Base-by-base conservation (phyloP, 2,329 filamentous ascomycete species). In the Aureobasidium leucospermi region DNA sequence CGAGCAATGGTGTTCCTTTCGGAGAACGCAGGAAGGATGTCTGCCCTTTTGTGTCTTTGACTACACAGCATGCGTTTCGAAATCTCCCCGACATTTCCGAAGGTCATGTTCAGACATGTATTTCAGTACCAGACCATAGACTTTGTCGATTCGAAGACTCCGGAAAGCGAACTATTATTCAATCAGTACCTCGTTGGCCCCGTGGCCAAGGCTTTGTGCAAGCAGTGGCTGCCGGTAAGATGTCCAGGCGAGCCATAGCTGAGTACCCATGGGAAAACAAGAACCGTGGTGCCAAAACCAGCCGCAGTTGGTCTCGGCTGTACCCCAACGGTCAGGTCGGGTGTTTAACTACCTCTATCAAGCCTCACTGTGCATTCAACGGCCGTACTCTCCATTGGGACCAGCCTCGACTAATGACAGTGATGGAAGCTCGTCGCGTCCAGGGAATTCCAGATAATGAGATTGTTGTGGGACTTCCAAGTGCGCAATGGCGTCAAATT, bases 391-490 rank as follows among this genome's bases (percentile, higher is more conserved):
- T 90, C 6, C 89, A 94, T 68, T 92, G 86, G 83, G 67, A 75
- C 0, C 79, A 92, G 63, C 74, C 81, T 16, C 78, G 90, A 0
- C 71, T 79, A 0, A 65, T 89, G 0, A 85, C 80, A 0, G 70
- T 93, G 2, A 77, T 86, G 74, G 90, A 94, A 69, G 81, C 79
- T 0, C 74, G 86, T 1, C 76, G 87, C 1, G 86, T 85, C 0
- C 89, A 94, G 69, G 86, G 87, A 0, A 84, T 88, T 42, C 83
- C 78, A 0, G 87, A 93, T 59, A 64, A 84, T 6, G 89, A 93
- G 60, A 79, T 92, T 0, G 69, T 95, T 0, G 70, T 92, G 1
- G 89, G 89, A 0, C 66, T 58, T 0, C 69, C 79, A 0, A 9
- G 39, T 0, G 74, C 84, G 1, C 85, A 89, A 67, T 85, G 82